Evolutionary conservation across 1,284 basidiomycete genomes (phyloP).

Genomic region (Mycena citricolor): DNA sequence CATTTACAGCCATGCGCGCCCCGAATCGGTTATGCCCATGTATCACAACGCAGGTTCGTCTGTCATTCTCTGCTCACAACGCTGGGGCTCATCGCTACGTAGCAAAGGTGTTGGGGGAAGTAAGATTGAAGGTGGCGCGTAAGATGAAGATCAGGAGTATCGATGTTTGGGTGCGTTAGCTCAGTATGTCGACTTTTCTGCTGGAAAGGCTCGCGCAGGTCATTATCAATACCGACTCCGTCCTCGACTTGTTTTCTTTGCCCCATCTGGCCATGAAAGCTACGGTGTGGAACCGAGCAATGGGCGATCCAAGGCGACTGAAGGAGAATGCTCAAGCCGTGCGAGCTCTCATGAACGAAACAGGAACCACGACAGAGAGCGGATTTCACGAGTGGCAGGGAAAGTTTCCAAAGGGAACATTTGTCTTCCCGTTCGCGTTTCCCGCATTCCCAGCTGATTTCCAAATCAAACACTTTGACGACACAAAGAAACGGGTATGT

Average conservation of each 20-base stretch:
- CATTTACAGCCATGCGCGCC: slow-evolving; percentile 20
- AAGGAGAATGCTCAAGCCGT: no score
- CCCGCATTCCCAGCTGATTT: slow-evolving; percentile 12
- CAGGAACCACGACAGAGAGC: background rate
- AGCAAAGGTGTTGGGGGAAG: slow-evolving; percentile 19
- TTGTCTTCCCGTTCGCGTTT: slow-evolving; percentile 20
- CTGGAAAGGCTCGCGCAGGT: slow-evolving; percentile 4
- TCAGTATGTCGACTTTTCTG: background rate
- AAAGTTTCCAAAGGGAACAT: slow-evolving; percentile 15
- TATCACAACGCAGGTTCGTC: slow-evolving; percentile 23
- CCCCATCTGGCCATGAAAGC: slow-evolving; percentile 11
- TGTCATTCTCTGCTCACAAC: no score
- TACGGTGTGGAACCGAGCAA: slow-evolving; percentile 15
- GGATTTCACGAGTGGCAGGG: slow-evolving; percentile 9
- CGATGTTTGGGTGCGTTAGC: slow-evolving; percentile 18
- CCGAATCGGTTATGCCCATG: slow-evolving; percentile 9
- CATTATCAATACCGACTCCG: slow-evolving; percentile 12
- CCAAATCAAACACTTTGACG: slow-evolving; percentile 14
- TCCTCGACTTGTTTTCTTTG: slow-evolving; percentile 12
- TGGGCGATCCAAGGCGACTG: slow-evolving; percentile 14
- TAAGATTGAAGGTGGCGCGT: slow-evolving; percentile 10
- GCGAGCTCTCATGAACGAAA: no score
- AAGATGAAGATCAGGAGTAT: slow-evolving; percentile 13
- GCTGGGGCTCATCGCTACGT: background rate
- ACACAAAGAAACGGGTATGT: slow-evolving; percentile 1